A percentile compares a stretch with the other conserved stretches of the same genome.
Evolutionary conservation across 371 early-diverging fungal genomes (phyloP).

Genomic region (Haplosporangium sp.): DNA sequence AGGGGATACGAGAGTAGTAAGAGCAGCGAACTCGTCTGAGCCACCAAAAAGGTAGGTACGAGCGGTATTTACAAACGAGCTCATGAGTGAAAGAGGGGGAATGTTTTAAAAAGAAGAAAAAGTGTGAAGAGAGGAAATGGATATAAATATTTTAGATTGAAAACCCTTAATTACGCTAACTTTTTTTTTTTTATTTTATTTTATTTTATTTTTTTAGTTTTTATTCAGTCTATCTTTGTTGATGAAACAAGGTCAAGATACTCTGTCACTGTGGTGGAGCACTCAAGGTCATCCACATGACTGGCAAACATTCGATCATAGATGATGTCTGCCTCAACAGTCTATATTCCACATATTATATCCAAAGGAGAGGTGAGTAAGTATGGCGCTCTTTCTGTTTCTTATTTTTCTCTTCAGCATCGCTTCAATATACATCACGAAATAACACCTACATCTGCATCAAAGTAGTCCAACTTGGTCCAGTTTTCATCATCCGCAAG

Average conservation of each 20-base stretch:
- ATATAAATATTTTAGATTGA: neutral
- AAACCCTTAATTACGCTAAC: too few relatives aligned
- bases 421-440: neutral
- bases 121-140: neutral
- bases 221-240: too few relatives aligned
- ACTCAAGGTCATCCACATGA: conserved; percentile 57
- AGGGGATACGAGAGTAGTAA: neutral
- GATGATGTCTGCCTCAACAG: conserved; percentile 59
- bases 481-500: conserved; percentile 85
- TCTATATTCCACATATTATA: conserved; percentile 26
- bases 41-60: conserved; percentile 12
- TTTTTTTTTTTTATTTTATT: too few relatives aligned
- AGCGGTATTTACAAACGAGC: conserved; percentile 4
- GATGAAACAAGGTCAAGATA: conserved; percentile 54
- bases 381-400: too few relatives aligned
- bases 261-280: conserved; percentile 58
- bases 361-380: too few relatives aligned
- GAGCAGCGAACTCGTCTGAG: conserved; percentile 15
- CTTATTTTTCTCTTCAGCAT: too few relatives aligned
- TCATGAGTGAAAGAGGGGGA: conserved; percentile 4
- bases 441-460: conserved; percentile 62
- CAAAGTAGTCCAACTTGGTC: conserved; percentile 76
- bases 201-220: too few relatives aligned
- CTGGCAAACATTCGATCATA: conserved; percentile 60
- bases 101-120: neutral